Percentiles rank a stretch among this genome's conserved stretches.
These are phyloP conservation scores for Quercus phellos DNA, from an alignment of 331 rosid genomes.

Conservation along the genomic window DNA sequence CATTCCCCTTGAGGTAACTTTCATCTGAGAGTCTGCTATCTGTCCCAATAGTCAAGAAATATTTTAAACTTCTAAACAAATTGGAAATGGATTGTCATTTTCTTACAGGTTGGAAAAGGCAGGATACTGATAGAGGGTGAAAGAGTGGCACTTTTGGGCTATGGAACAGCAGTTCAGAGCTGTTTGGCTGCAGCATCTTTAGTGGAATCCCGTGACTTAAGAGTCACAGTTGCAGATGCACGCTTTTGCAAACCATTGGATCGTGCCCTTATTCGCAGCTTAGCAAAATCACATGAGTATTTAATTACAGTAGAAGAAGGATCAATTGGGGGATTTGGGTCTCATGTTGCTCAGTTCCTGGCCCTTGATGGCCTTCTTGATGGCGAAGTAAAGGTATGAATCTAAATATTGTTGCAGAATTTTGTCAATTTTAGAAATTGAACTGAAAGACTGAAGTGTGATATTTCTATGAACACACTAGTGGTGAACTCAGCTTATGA, in stretches of 20 bases:
- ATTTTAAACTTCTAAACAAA: neutral
- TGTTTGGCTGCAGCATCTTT: conserved; percentile 74
- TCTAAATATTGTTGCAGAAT: neutral
- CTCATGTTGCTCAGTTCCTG: conserved; percentile 91
- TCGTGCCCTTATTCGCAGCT: conserved; percentile 57
- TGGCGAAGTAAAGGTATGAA: conserved; percentile 63
- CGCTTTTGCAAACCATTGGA: conserved; percentile 97
- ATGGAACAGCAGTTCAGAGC: conserved; percentile 76
- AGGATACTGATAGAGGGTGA: conserved; percentile 77
- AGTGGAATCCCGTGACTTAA: conserved; percentile 50
- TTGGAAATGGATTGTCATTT: conserved; percentile 3
- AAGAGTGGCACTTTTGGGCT: conserved; percentile 91
- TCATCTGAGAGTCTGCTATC: conserved; percentile 8
- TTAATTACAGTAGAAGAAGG: conserved; percentile 94
- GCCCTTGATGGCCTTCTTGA: conserved; percentile 96
- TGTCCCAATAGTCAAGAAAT: neutral
- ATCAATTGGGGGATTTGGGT: conserved; percentile 91
- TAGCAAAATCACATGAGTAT: conserved; percentile 75
- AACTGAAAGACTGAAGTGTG: neutral
- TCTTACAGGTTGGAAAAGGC: conserved; percentile 74
- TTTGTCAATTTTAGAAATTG: neutral
- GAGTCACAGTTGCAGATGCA: conserved; percentile 77
- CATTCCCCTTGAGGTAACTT: conserved; percentile 76
- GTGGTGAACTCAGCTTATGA: neutral
- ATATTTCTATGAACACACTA: neutral